Evolutionary conservation across 768 basidiomycete species (phyloP), one percentile per base, ranked within the genome.

Genomic region (Russula sp.): DNA sequence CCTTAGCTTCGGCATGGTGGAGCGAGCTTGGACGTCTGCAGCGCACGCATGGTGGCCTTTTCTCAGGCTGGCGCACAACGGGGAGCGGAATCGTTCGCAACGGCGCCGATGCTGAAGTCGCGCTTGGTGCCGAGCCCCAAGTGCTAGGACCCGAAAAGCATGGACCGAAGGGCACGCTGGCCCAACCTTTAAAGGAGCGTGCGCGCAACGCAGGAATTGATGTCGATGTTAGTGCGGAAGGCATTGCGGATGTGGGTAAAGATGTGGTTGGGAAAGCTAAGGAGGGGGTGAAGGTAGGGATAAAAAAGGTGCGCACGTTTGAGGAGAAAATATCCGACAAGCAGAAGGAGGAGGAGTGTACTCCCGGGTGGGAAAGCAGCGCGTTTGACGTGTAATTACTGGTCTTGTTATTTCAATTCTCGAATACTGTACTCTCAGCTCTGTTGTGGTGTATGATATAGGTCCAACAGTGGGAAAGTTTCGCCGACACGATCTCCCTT

Each of bases 81-180:
- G 82, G 88, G 0, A 85, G 84, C 0, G 89, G 89, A 0, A 64
- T 90, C 8, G 75, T 90, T 55, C 69, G 82, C 81, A 42, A 64
- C 18, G 46, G 73, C 70, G 3, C 72, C 74, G 44, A 75, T 71
- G 72, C 75, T 49, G 67, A 72, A 55, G 81, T 90, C 54, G 89
- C 88, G 0, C 75, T 90, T 76, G 89, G 89, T 2, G 85, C 81
- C 7, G 87, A 88, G 73, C 89, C 89, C 40, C 89, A 90, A 77
- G 83, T 90, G 36, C 73, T 90, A 32, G 74, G 81, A 30, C 85
- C 87, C 0, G 81, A 85, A 66, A 89, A 90, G 78, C 79, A 76
- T 3, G 89, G 88, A 0, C 89, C 89, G 0, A 69, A 84, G 40
- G 88, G 84, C 3, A 84, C 77, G 2, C 78, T 78, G 5, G 78